Evolutionary conservation across 768 basidiomycete genomes (phyloP), one percentile per base, ranked within the genome.

Genomic region (Mycena venus): DNA sequence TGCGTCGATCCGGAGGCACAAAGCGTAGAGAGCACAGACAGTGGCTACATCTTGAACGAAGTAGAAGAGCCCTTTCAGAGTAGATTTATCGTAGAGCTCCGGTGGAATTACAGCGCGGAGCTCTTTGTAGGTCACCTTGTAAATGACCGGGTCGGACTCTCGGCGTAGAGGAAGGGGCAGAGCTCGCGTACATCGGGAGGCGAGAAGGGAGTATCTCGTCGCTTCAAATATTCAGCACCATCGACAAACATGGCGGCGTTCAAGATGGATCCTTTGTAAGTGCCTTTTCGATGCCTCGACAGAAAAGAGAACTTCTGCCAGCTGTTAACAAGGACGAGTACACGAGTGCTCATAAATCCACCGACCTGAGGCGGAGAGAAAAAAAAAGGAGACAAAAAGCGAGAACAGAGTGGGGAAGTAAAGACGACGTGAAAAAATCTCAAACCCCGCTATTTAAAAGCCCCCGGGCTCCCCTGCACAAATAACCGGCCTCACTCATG

Each of bases 61-160:
- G 76, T 89, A 90, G 73, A 79, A 83, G 12, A 87, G 76, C 61
- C 89, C 87, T 66, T 82, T 88, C 25, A 73, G 7, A 7, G 89
- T 89, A 32, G 84, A 86, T 77, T 82, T 83, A 63, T 87, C 81
- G 76, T 88, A 89, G 23, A 90, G 85, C 72, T 86, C 85, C 25
- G 78, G 83, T 3, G 90, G 89, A 31, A 91, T 86, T 9, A 86
- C 89, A 17, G 85, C 82, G 72, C 85, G 89, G 38, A 91, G 78
- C 36, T 88, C 83, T 68, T 64, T 31, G 31, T 73, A 58, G 15
- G 72, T 67, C 21, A 73, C 25, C 75, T 76, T 21, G 36, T 23
- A 9, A 4, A 47, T n/a, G n/a, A 7, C 12, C 32, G 2, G 3
- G 29, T 44, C 4, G 49, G 62, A n/a, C 19, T 1, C 10, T 12